phyloP scores from a whole-genome alignment of 2,329 filamentous ascomycete species.

The Aureobasidium sp. region DNA sequence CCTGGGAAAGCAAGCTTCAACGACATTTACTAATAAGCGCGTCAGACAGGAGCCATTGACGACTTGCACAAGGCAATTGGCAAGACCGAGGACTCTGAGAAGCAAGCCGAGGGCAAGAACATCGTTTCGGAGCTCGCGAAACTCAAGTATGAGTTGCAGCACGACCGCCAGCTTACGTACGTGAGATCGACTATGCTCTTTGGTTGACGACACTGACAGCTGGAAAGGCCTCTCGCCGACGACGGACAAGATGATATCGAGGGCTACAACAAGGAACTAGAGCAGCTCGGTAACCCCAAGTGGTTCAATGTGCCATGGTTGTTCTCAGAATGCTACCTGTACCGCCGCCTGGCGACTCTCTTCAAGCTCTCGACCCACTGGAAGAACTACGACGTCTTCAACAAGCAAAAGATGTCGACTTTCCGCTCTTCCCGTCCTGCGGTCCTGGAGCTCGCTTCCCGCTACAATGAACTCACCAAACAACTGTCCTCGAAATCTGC shows the following conservation, averaged over 20 bases:
- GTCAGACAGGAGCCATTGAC: constrained; percentile 82
- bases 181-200: constrained; percentile 22
- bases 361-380: constrained; percentile 75
- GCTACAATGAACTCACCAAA: constrained; percentile 66
- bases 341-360: constrained; percentile 71
- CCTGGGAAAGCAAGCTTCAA: not conserved
- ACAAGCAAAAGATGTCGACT: constrained; percentile 80
- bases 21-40: not conserved
- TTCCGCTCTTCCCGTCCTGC: constrained; percentile 88
- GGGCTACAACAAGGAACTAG: constrained; percentile 79
- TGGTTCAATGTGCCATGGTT: constrained; percentile 90
- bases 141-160: constrained; percentile 92
- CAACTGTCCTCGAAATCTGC: constrained; percentile 54
- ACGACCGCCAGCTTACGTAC: constrained; percentile 73
- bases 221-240: constrained; percentile 61
- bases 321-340: constrained; percentile 90
- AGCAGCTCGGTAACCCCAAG: constrained; percentile 61
- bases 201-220: not conserved
- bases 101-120: constrained; percentile 72
- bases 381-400: constrained; percentile 86
- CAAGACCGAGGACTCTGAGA: constrained; percentile 53
- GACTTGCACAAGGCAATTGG: constrained; percentile 76
- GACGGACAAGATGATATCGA: constrained; percentile 71
- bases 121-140: constrained; percentile 72
- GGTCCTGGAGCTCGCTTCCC: constrained; percentile 71